A percentile compares a stretch with the other conserved stretches of the same genome.
Evolutionary conservation across 2,329 filamentous ascomycete species (phyloP).

Genomic region (Claviceps humidiphila): DNA sequence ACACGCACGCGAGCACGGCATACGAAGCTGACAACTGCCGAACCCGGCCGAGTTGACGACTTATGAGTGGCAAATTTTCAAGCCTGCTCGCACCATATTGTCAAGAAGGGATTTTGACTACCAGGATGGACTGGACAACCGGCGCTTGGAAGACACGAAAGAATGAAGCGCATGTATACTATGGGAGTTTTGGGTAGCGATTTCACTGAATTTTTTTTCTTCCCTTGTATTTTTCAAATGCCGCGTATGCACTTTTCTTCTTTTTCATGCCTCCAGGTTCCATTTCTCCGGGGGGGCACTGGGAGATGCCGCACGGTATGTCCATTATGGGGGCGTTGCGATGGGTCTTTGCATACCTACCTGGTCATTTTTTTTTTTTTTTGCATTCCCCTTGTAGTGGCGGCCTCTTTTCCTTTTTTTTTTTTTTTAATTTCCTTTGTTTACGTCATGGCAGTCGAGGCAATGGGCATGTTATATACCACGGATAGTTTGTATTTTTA

Average conservation of each 20-base stretch:
- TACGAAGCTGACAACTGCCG: not conserved
- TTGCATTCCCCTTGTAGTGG: not conserved
- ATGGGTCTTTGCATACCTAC: not conserved
- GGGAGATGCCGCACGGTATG: not conserved
- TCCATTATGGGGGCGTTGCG: not conserved
- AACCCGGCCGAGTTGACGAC: not conserved
- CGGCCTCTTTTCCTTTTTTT: not conserved
- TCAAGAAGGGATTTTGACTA: not conserved
- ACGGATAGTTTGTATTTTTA: not conserved
- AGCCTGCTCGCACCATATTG: not conserved
- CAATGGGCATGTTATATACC: not conserved
- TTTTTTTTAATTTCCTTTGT: not conserved
- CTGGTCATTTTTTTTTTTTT: not conserved
- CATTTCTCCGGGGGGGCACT: no score
- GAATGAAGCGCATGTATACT: not conserved
- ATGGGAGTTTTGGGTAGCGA: not conserved
- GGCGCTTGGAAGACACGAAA: not conserved
- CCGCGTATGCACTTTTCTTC: not conserved
- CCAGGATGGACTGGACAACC: not conserved
- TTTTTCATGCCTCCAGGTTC: not conserved
- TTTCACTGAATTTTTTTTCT: not conserved
- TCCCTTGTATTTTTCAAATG: not conserved
- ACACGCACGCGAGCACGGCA: no score
- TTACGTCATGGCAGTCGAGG: not conserved
- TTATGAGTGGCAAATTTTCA: not conserved